Evolutionary conservation across 129 eudicot species (phyloP), one percentile per base, ranked within the genome.

Genomic region (Escallonia herrerae): DNA sequence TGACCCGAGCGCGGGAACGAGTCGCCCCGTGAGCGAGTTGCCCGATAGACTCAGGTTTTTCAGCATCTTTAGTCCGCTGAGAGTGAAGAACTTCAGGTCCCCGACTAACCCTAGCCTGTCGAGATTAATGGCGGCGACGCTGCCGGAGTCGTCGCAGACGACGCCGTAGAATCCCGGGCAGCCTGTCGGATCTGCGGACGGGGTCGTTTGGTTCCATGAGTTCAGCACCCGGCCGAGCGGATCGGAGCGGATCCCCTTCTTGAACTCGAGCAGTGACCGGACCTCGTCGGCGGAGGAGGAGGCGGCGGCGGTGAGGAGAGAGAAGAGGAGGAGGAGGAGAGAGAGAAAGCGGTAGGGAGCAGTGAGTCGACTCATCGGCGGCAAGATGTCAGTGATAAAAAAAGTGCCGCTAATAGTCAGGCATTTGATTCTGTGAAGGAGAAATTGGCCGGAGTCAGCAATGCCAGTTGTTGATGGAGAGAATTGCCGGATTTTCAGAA

Each of bases 261-360:
- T 84, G 86, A 94, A 94, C 84, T 94, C 99, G 44, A 94, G 83
- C 0, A 94, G 82, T 54, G 99, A 77, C 22, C 84, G 77, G 73
- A 89, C 42, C 61, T 94, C 97, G 6, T 78, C 90, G 40, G 65
- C 66, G 58, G 78, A 49, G 63, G 65, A 49, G 48, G 55, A n/a
- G 22, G 64, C 33, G 66, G 60, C 9, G 72, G 43, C 47, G 43
- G 55, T 38, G 71, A 56, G 11, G 13, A 60, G 13, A 7, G 38
- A 44, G 33, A 58, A 13, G 12, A 62, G 39, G 55, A n/a, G 40
- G 56, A 40, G 15, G 45, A 68, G 62, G 45, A 72, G 77, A 39
- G 77, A 44, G 62, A 50, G 59, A 61, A 7, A 49, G 79, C 10
- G 59, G 65, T 44, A 15, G 71, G 15, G 53, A 67, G n/a, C 3